A percentile compares a stretch with the other conserved stretches of the same genome.
Conservation (phyloP, 345 rosid species). For the Clarkia xantiana region DNA sequence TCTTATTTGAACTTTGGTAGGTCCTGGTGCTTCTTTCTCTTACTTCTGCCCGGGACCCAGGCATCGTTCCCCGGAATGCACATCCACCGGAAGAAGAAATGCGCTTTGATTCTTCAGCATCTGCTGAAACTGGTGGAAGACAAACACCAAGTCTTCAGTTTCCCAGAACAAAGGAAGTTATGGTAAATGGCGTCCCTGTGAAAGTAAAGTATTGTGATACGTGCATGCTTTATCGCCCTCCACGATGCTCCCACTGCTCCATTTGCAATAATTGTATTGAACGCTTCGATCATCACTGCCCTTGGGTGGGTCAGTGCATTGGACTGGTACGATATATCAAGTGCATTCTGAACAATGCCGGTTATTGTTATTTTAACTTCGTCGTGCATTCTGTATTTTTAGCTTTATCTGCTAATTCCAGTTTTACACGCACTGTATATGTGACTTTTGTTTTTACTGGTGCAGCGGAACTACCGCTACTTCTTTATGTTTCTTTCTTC, state of each 20-base stretch:
- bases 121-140: constrained; percentile 57
- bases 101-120: constrained; percentile 45
- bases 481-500: constrained; percentile 95
- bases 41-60: constrained; percentile 92
- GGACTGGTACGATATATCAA: constrained; percentile 45
- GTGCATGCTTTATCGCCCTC: constrained; percentile 97
- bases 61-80: constrained; percentile 71
- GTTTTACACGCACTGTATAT: background rate
- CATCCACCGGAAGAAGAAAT: constrained; percentile 96
- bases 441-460: constrained; percentile 9
- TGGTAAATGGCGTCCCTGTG: constrained; percentile 63
- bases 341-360: background rate
- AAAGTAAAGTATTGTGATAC: constrained; percentile 90
- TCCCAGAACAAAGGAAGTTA: constrained; percentile 78
- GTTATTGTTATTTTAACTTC: too few species aligned
- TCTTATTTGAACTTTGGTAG: constrained; percentile 29
- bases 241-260: constrained; percentile 94
- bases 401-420: background rate
- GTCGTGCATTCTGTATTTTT: too few species aligned
- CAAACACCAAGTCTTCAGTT: constrained; percentile 82
- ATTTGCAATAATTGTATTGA: constrained; percentile 87
- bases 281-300: constrained; percentile 98
- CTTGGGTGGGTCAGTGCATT: constrained; percentile 99
- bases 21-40: constrained; percentile 69
- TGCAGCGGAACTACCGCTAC: constrained; percentile 94